These are phyloP conservation scores for Leavenworthia alabamica DNA, from an alignment of 345 rosid genomes.

Conservation along the genomic window DNA sequence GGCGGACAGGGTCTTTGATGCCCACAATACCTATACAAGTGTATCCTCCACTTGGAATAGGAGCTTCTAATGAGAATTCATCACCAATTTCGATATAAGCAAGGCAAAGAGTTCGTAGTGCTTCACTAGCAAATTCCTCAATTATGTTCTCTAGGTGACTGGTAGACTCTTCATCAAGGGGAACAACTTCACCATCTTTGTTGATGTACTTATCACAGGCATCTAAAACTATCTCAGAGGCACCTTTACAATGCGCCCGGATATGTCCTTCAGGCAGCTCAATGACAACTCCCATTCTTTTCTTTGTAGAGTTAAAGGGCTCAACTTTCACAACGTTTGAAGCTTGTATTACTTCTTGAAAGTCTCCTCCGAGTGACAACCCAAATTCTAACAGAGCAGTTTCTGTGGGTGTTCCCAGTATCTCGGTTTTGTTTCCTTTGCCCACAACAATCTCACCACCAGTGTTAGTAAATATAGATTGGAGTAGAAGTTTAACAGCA, in stretches of 20 bases:
- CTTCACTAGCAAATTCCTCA: constrained; percentile 76
- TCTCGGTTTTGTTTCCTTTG: constrained; percentile 52
- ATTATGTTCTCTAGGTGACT: constrained; percentile 46
- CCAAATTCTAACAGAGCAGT: constrained; percentile 87
- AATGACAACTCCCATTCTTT: constrained; percentile 78
- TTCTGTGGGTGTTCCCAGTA: constrained; percentile 95
- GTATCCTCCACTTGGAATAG: constrained; percentile 54
- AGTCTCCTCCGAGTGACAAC: constrained; percentile 70
- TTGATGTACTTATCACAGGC: constrained; percentile 68
- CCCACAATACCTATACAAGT: constrained; percentile 79
- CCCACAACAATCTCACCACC: constrained; percentile 77
- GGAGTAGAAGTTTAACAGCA: constrained; percentile 49
- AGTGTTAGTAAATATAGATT: constrained; percentile 78
- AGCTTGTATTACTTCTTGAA: constrained; percentile 45
- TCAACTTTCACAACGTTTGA: constrained; percentile 66
- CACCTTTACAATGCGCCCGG: constrained; percentile 76
- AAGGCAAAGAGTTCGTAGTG: constrained; percentile 92
- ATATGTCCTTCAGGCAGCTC: constrained; percentile 60
- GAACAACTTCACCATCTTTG: constrained; percentile 63
- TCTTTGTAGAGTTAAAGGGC: constrained; percentile 84
- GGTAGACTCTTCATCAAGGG: constrained; percentile 48
- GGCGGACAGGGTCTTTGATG: constrained; percentile 79
- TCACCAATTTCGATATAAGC: constrained; percentile 62
- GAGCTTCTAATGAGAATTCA: constrained; percentile 42
- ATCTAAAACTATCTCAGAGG: constrained; percentile 73